These are phyloP conservation scores for Globisporangium abappressorium DNA, from an alignment of 352 stramenopile genomes.

Conservation along the genomic window DNA sequence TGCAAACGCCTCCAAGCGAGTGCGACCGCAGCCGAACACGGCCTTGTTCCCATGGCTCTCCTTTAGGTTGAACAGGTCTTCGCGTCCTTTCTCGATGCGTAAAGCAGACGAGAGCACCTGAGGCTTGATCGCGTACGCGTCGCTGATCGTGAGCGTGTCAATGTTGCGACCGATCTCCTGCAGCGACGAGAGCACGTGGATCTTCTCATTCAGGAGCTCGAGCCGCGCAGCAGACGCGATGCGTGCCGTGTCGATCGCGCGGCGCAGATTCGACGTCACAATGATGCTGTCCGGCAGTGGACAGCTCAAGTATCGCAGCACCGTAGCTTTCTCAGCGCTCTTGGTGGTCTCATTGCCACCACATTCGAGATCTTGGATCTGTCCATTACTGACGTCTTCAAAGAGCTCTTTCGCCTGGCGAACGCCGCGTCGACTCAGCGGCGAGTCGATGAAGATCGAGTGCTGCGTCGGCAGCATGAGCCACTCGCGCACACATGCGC, in stretches of 20 bases:
- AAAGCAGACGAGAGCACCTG: conserved; percentile 27
- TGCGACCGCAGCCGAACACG: conserved; percentile 50
- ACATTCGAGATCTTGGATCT: conserved; percentile 7
- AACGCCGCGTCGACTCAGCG: conserved; percentile 57
- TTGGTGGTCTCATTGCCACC: conserved; percentile 18
- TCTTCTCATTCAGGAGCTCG: conserved; percentile 44
- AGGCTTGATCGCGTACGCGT: conserved; percentile 38
- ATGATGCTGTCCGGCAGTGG: conserved; percentile 56
- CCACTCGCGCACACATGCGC: conserved; percentile 61
- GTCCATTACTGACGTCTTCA: conserved; percentile 16
- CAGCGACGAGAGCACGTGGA: conserved; percentile 80
- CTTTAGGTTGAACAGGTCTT: conserved; percentile 69
- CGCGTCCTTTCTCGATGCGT: conserved; percentile 40
- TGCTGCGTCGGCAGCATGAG: conserved; percentile 59
- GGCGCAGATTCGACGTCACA: conserved; percentile 69
- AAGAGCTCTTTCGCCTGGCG: conserved; percentile 59
- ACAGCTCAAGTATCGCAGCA: conserved; percentile 47
- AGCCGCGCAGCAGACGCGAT: conserved; percentile 69
- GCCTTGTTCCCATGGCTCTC: conserved; percentile 86
- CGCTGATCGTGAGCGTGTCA: conserved; percentile 76
- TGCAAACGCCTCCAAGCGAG: conserved; percentile 61
- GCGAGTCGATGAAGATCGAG: conserved; percentile 85
- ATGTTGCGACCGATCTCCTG: conserved; percentile 87
- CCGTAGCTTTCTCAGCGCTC: conserved; percentile 21
- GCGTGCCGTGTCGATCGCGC: conserved; percentile 75